Conservation (phyloP, 2,329 filamentous ascomycete species). For the Colletotrichum incanum region DNA sequence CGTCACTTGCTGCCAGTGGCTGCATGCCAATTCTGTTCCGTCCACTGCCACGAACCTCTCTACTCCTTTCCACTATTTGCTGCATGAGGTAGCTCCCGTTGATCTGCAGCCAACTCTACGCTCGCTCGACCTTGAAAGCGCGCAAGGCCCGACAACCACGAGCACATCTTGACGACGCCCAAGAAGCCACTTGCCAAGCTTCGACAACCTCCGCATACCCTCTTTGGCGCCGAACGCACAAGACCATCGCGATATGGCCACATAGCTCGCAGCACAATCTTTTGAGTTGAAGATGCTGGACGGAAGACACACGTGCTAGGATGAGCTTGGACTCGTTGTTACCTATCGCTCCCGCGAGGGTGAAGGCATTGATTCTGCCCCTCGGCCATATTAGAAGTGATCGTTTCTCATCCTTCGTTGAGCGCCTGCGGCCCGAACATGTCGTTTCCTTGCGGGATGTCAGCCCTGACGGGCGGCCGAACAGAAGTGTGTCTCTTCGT, state of each 20-base stretch:
- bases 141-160: conserved; percentile 5
- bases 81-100: conserved; percentile 23
- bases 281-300: conserved; percentile 43
- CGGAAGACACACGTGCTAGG: conserved; percentile 62
- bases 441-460: conserved; percentile 89
- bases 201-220: conserved; percentile 11
- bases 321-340: conserved; percentile 93
- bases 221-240: conserved; percentile 10
- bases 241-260: conserved; percentile 38
- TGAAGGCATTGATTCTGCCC: conserved; percentile 89
- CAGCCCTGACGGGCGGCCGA: conserved; percentile 85
- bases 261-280: conserved; percentile 31
- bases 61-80: conserved; percentile 24
- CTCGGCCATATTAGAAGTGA: conserved; percentile 88
- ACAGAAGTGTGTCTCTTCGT: conserved; percentile 76
- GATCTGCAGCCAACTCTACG: conserved; percentile 28
- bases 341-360: conserved; percentile 91
- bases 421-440: conserved; percentile 83
- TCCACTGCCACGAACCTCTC: conserved; percentile 14
- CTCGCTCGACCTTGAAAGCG: conserved; percentile 4
- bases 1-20: conserved; percentile 39
- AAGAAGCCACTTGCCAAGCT: conserved; percentile 24
- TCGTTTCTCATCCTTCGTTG: conserved; percentile 84
- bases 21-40: conserved; percentile 37
- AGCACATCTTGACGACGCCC: not conserved